Conservation (phyloP, 2,329 filamentous ascomycete species). For the Penicillium sp. region DNA sequence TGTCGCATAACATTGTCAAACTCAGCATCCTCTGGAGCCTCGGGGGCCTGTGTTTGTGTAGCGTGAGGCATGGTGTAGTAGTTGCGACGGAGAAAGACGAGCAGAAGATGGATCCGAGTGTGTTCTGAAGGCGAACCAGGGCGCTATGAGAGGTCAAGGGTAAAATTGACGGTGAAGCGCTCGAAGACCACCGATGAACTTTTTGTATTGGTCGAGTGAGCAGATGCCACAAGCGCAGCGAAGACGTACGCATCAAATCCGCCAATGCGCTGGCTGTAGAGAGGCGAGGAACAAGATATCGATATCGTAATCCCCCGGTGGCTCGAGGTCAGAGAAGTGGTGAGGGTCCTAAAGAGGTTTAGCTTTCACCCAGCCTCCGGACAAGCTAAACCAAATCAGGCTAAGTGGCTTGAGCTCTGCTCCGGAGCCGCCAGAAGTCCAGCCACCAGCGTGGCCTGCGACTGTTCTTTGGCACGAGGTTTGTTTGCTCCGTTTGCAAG, state of each 20-base stretch:
- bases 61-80: constrained; percentile 35
- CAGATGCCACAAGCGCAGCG: constrained; percentile 6
- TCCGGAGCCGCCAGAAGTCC: too few relatives aligned
- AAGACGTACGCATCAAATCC: constrained; percentile 6
- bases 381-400: too few relatives aligned
- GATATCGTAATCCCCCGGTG: background rate
- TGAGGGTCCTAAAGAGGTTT: background rate
- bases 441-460: too few relatives aligned
- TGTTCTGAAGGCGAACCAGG: background rate
- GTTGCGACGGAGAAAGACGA: background rate
- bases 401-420: too few relatives aligned
- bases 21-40: constrained; percentile 33
- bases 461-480: background rate
- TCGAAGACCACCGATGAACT: background rate
- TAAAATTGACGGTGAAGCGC: background rate
- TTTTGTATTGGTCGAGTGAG: constrained; percentile 4
- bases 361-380: background rate
- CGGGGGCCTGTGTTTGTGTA: constrained; percentile 23
- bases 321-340: constrained; percentile 3
- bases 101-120: background rate
- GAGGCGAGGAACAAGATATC: background rate
- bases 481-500: constrained; percentile 33
- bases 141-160: background rate
- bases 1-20: constrained; percentile 40
- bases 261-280: background rate